phyloP scores from a whole-genome alignment of 192 early-diverging fungal species.

The Podila epigama region DNA sequence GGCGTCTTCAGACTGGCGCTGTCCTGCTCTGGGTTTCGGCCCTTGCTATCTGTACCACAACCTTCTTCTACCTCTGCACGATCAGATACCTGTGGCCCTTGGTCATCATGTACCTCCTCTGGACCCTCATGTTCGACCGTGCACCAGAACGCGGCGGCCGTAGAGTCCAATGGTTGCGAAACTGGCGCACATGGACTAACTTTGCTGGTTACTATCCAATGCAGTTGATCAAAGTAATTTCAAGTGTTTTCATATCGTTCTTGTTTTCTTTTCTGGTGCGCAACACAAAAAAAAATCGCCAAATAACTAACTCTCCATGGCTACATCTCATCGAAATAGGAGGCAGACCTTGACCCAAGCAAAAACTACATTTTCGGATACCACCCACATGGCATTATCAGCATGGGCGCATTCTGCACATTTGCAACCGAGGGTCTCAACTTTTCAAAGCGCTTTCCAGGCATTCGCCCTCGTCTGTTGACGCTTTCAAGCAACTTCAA shows the following conservation, averaged over 20 bases:
- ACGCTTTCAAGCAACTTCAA: slow-evolving; percentile 85
- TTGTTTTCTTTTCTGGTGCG: too few species aligned
- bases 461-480: slow-evolving; percentile 78
- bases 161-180: slow-evolving; percentile 55
- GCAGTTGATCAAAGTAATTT: slow-evolving; percentile 72
- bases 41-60: slow-evolving; percentile 57
- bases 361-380: slow-evolving; percentile 90
- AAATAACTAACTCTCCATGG: too few species aligned
- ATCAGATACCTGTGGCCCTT: slow-evolving; percentile 63
- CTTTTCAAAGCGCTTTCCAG: slow-evolving; percentile 77
- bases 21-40: slow-evolving; percentile 69
- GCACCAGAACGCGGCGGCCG: slow-evolving; percentile 85
- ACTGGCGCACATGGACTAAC: slow-evolving; percentile 74
- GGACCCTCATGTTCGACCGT: slow-evolving; percentile 71
- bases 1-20: slow-evolving; percentile 72
- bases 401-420: slow-evolving; percentile 79
- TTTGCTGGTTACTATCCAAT: slow-evolving; percentile 85
- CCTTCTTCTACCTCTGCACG: slow-evolving; percentile 72
- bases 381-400: slow-evolving; percentile 90
- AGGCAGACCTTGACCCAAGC: slow-evolving; percentile 79
- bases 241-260: not conserved
- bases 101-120: slow-evolving; percentile 79
- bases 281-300: too few species aligned
- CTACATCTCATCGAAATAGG: too few species aligned
- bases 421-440: slow-evolving; percentile 83